These are phyloP conservation scores for Pyrenophora teres DNA, from an alignment of 2,329 filamentous ascomycete genomes.

Conservation along the genomic window DNA sequence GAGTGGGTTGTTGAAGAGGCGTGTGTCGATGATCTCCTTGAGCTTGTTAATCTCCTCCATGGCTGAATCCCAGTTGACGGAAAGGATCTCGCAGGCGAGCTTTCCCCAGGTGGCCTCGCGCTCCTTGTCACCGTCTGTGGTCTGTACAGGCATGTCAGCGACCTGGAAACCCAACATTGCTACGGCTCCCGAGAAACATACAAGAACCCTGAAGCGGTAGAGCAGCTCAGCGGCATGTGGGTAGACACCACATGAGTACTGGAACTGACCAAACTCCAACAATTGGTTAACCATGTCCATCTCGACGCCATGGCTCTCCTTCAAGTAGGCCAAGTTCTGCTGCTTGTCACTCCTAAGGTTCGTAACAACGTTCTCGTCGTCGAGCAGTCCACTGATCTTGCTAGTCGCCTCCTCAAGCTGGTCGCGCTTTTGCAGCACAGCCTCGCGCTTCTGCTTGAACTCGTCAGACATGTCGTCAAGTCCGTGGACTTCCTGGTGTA, in stretches of 20 bases:
- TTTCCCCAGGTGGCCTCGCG: constrained; percentile 96
- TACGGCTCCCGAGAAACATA: constrained; percentile 20
- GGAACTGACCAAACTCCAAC: constrained; percentile 94
- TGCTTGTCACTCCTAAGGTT: constrained; percentile 96
- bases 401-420: constrained; percentile 84
- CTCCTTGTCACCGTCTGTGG: constrained; percentile 98
- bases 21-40: constrained; percentile 80
- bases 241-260: constrained; percentile 97
- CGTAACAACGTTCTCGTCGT: constrained; percentile 85
- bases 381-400: constrained; percentile 85
- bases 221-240: constrained; percentile 86
- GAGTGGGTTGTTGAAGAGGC: constrained; percentile 93
- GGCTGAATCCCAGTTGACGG: constrained; percentile 90
- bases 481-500: constrained; percentile 88
- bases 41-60: constrained; percentile 69
- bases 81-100: constrained; percentile 93
- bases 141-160: constrained; percentile 48
- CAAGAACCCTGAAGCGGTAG: constrained; percentile 94
- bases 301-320: constrained; percentile 94
- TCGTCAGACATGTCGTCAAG: constrained; percentile 78
- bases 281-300: constrained; percentile 94
- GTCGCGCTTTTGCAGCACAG: constrained; percentile 81
- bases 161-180: not conserved
- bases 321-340: constrained; percentile 96
- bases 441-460: constrained; percentile 86